phyloP scores from a whole-genome alignment of 1,284 basidiomycete genomes.

The Pascua guehoae region DNA sequence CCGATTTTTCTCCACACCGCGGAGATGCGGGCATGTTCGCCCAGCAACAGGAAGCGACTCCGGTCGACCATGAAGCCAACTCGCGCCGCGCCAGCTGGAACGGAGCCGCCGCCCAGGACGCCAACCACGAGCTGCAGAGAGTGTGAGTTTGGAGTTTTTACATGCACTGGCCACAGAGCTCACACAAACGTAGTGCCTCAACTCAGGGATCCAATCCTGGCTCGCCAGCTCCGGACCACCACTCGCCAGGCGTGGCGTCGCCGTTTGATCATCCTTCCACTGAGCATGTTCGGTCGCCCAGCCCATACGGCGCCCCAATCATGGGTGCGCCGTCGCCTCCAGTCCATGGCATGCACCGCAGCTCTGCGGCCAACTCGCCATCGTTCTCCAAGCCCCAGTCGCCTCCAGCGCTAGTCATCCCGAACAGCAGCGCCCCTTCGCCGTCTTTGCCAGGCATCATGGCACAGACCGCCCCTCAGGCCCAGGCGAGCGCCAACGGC shows the following conservation, averaged over 20 bases:
- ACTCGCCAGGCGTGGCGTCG: conserved; percentile 12
- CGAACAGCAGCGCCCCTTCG: conserved; percentile 29
- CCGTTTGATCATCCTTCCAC: conserved; percentile 8
- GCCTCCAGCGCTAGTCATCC: conserved; percentile 47
- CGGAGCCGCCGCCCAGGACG: conserved; percentile 17
- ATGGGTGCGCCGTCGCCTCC: conserved; percentile 25
- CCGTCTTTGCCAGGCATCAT: conserved; percentile 23
- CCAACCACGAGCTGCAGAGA: conserved; percentile 34
- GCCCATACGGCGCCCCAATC: conserved; percentile 23
- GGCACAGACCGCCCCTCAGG: background rate
- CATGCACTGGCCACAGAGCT: background rate
- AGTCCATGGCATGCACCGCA: conserved; percentile 11
- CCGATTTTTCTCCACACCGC: conserved; percentile 7
- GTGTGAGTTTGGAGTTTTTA: conserved; percentile 30
- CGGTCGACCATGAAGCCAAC: background rate
- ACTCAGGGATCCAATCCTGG: conserved; percentile 25
- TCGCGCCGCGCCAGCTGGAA: conserved; percentile 14
- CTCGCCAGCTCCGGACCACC: conserved; percentile 5
- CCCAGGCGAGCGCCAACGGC: background rate
- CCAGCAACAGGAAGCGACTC: conserved; percentile 3
- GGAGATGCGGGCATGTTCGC: background rate
- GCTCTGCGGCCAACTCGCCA: conserved; percentile 27
- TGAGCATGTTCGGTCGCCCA: conserved; percentile 24
- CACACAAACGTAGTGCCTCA: conserved; percentile 22
- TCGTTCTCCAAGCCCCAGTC: conserved; percentile 46